A percentile compares a stretch with the other conserved stretches of the same genome.
Evolutionary conservation across 2,329 filamentous ascomycete species (phyloP).

Genomic region (Aspergillus transmontanensis): DNA sequence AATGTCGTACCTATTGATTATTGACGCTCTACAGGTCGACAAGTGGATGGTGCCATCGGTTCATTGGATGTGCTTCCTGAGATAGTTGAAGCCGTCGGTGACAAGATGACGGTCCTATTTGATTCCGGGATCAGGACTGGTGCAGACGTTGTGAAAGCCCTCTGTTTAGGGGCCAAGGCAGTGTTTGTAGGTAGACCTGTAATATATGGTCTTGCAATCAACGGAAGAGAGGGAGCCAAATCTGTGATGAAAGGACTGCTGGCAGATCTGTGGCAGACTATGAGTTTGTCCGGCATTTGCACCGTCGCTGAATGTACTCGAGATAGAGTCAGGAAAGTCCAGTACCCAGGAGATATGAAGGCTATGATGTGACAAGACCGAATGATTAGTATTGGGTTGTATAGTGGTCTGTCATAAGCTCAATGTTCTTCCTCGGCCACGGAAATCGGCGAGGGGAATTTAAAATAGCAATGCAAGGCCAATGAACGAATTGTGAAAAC

Average conservation of each 20-base stretch:
- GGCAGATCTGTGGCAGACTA: constrained; percentile 58
- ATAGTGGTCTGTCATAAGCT: background rate
- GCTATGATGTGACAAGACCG: constrained; percentile 32
- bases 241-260: constrained; percentile 54
- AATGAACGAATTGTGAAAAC: background rate
- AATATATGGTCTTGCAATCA: constrained; percentile 60
- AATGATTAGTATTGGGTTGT: background rate
- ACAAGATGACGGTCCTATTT: constrained; percentile 51
- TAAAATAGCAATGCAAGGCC: background rate
- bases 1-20: background rate
- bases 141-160: constrained; percentile 54
- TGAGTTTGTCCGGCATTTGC: constrained; percentile 57
- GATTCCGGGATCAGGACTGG: constrained; percentile 55
- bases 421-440: background rate
- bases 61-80: constrained; percentile 59
- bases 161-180: constrained; percentile 59
- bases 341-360: constrained; percentile 39
- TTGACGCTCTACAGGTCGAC: constrained; percentile 36
- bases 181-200: constrained; percentile 61
- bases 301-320: constrained; percentile 39
- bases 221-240: constrained; percentile 58
- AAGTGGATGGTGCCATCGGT: constrained; percentile 55
- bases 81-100: constrained; percentile 62
- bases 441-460: background rate
- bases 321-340: constrained; percentile 35